phyloP scores from a whole-genome alignment of 2,329 filamentous ascomycete genomes.

The Penicillium brevicompactum region DNA sequence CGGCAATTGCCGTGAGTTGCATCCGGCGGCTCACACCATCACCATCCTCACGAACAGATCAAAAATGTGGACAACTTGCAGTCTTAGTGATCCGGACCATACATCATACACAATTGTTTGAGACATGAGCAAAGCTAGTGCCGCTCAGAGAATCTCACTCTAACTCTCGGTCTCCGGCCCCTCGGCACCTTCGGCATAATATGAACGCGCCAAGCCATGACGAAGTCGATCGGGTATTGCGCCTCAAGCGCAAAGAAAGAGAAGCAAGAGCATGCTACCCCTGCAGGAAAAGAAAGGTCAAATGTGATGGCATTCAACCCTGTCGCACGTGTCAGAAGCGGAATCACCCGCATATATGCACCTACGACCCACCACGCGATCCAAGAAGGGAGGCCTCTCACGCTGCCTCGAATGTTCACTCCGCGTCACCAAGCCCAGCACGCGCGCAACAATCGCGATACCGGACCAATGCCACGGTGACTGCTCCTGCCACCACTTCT shows the following conservation, averaged over 20 bases:
- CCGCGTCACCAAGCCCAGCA: not conserved
- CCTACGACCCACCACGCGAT: slow-evolving; percentile 17
- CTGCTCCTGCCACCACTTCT: not conserved
- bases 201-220: slow-evolving; percentile 23
- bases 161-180: not conserved
- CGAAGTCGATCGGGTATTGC: slow-evolving; percentile 33
- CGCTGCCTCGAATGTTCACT: not conserved
- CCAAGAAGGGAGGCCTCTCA: not conserved
- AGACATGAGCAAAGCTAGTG: not conserved
- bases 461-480: not conserved
- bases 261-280: slow-evolving; percentile 38
- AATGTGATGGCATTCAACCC: slow-evolving; percentile 34
- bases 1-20: not conserved
- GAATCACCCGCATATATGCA: slow-evolving; percentile 33
- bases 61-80: not conserved
- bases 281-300: slow-evolving; percentile 39
- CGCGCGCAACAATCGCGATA: not conserved
- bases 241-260: slow-evolving; percentile 30
- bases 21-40: not conserved
- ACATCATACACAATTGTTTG: not conserved
- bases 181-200: slow-evolving; percentile 13
- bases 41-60: not conserved
- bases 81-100: too few species aligned
- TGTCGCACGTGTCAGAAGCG: slow-evolving; percentile 32
- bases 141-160: not conserved